Conservation (phyloP, 208 protist genomes). For the Plasmodiophora brassicae region DNA sequence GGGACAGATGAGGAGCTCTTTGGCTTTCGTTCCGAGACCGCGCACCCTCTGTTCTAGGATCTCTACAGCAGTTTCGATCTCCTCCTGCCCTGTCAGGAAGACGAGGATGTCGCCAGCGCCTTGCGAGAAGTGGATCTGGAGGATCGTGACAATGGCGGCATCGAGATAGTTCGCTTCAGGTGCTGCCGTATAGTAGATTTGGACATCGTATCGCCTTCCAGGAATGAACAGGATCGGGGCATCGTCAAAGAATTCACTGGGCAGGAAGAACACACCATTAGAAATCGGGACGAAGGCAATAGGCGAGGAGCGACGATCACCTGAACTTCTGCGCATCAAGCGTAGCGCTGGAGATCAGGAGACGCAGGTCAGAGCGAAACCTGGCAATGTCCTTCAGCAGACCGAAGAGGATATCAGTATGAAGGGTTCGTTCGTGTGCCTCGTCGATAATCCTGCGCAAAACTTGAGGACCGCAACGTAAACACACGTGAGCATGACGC, state of each 20-base stretch:
- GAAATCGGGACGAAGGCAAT: too few species aligned
- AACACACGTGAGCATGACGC: too few species aligned
- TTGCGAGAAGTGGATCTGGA: conserved; percentile 65
- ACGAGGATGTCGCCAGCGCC: conserved; percentile 96
- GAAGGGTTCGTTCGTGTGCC: conserved; percentile 80
- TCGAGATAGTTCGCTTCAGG: conserved; percentile 86
- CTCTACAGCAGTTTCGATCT: conserved; percentile 76
- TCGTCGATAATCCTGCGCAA: conserved; percentile 89
- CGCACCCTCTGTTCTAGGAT: conserved; percentile 63
- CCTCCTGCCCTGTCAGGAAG: conserved; percentile 99
- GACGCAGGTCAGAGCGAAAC: conserved; percentile 83
- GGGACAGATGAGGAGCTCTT: conserved; percentile 62
- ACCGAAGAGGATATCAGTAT: conserved; percentile 79
- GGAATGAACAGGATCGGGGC: conserved; percentile 80
- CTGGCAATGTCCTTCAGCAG: conserved; percentile 60
- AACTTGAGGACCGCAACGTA: too few species aligned
- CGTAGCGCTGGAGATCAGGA: conserved; percentile 98
- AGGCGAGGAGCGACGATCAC: too few species aligned
- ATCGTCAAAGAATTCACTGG: conserved; percentile 87
- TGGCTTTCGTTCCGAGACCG: conserved; percentile 70
- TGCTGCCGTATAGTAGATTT: conserved; percentile 82
- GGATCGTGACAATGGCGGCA: conserved; percentile 73
- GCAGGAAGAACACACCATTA: too few species aligned
- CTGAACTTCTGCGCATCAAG: conserved; percentile 91
- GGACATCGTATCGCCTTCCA: conserved; percentile 81